phyloP scores from a whole-genome alignment of 129 eudicot species.

The Saposhnikovia divaricata region DNA sequence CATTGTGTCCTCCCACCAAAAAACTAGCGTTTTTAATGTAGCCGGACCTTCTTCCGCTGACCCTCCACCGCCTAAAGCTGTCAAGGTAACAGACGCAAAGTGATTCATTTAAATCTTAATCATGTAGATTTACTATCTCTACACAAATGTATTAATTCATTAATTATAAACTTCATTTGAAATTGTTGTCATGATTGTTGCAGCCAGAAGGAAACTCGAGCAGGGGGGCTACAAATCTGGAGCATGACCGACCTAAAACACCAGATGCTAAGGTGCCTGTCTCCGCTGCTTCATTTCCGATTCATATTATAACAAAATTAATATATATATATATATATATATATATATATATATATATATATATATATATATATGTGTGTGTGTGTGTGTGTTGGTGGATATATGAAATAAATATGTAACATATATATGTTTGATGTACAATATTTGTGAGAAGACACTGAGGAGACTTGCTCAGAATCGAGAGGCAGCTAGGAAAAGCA shows the following conservation, averaged over 20 bases:
- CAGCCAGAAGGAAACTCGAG: conserved; percentile 80
- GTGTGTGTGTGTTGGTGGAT: background rate
- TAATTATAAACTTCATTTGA: background rate
- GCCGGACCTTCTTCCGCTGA: conserved; percentile 20
- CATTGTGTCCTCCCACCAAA: conserved; percentile 41
- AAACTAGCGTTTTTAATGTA: background rate
- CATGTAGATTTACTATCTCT: no score
- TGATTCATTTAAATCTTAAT: no score
- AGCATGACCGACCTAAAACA: conserved; percentile 73
- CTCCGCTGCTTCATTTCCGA: background rate
- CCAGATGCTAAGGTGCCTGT: conserved; percentile 78
- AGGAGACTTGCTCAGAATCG: conserved; percentile 98
- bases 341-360: no score
- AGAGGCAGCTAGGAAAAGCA: conserved; percentile 98
- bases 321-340: no score
- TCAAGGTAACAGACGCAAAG: conserved; percentile 40
- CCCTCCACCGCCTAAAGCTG: conserved; percentile 54
- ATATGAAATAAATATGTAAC: background rate
- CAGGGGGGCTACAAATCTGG: conserved; percentile 72
- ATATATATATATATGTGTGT: no score
- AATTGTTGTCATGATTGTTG: conserved; percentile 10
- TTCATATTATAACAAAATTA: background rate
- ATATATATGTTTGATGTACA: conserved; percentile 14
- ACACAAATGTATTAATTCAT: no score
- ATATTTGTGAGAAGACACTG: conserved; percentile 47